These are phyloP conservation scores for Clonostachys rosea DNA, from an alignment of 2,329 filamentous ascomycete species.

Conservation along the genomic window DNA sequence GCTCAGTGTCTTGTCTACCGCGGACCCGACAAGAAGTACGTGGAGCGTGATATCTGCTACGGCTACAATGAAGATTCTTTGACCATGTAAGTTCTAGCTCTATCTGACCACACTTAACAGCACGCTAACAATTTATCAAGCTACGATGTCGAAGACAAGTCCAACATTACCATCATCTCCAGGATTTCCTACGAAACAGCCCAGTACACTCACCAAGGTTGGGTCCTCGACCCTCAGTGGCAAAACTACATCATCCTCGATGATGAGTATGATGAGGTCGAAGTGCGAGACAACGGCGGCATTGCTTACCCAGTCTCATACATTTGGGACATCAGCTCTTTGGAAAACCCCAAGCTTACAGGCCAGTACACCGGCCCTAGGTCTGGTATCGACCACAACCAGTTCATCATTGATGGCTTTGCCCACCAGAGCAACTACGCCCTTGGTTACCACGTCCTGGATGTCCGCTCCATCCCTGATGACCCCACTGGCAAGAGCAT, in stretches of 20 bases:
- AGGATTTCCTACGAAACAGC: neutral
- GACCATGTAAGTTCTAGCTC: slow-evolving; percentile 28
- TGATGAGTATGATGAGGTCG: slow-evolving; percentile 43
- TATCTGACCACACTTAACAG: neutral
- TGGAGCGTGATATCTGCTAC: slow-evolving; percentile 44
- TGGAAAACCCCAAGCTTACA: slow-evolving; percentile 32
- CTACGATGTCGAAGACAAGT: slow-evolving; percentile 48
- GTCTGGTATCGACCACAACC: slow-evolving; percentile 33
- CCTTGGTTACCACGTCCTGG: neutral
- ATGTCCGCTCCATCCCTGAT: neutral
- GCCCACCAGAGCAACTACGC: neutral
- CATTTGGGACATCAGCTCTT: slow-evolving; percentile 38
- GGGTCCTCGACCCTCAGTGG: slow-evolving; percentile 37
- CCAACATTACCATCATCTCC: slow-evolving; percentile 26
- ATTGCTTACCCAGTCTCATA: slow-evolving; percentile 39
- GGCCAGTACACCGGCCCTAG: slow-evolving; percentile 20
- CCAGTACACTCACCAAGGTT: slow-evolving; percentile 47
- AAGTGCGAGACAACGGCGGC: slow-evolving; percentile 24
- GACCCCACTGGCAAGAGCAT: neutral
- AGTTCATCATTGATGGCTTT: slow-evolving; percentile 13
- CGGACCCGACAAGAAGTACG: slow-evolving; percentile 28
- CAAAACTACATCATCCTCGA: slow-evolving; percentile 34
- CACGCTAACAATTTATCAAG: neutral
- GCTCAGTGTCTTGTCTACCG: slow-evolving; percentile 5
- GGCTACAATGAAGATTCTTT: slow-evolving; percentile 46